phyloP scores from a whole-genome alignment of 2,329 filamentous ascomycete species.

The Alternaria conjuncta region DNA sequence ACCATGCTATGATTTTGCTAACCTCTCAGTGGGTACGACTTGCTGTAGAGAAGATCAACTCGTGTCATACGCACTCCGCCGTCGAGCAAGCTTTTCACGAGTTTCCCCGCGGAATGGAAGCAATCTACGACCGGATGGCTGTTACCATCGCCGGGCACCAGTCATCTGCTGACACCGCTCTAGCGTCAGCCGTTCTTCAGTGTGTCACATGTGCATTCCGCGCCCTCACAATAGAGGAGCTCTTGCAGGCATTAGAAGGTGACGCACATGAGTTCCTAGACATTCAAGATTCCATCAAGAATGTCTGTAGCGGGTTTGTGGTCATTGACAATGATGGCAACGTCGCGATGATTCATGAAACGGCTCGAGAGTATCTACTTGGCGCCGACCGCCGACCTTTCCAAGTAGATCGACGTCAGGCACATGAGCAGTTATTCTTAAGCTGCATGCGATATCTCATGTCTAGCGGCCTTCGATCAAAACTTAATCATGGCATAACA shows the following conservation, averaged over 20 bases:
- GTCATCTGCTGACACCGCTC: neutral
- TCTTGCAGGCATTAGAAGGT: neutral
- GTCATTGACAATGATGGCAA: neutral
- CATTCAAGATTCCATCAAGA: neutral
- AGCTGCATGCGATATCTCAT: neutral
- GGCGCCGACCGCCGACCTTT: neutral
- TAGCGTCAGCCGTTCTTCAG: neutral
- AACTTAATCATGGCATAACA: neutral
- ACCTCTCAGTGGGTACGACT: neutral
- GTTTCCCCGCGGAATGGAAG: neutral
- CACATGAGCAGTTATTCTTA: neutral
- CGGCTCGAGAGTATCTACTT: neutral
- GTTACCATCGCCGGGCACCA: neutral
- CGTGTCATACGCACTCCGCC: neutral
- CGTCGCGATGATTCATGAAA: neutral
- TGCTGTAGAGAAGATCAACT: neutral
- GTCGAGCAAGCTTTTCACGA: neutral
- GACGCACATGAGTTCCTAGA: neutral
- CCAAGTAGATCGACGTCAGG: neutral
- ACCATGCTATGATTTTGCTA: neutral
- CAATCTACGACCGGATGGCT: neutral
- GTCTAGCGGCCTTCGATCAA: neutral
- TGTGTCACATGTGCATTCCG: neutral
- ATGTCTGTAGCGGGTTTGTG: neutral
- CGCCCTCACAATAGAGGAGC: neutral